These are phyloP conservation scores for Chrysophaeum taylorii DNA, from an alignment of 352 stramenopile species.

Conservation along the genomic window DNA sequence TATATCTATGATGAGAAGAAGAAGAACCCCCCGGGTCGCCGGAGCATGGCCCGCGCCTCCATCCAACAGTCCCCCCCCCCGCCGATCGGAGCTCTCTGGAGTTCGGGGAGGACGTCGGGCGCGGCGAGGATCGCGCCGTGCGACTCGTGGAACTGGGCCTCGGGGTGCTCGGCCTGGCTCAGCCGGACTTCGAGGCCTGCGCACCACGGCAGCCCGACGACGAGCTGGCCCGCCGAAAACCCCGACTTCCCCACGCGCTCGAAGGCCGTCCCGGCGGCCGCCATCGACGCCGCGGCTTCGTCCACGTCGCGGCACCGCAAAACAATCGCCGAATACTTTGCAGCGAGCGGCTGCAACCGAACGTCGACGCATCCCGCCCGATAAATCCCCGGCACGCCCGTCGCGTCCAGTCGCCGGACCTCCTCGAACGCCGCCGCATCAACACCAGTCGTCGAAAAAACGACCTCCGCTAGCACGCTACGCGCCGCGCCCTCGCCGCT, in stretches of 20 bases:
- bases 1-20: too few relatives aligned
- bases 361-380: not conserved
- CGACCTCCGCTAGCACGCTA: not conserved
- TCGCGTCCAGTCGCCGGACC: too few relatives aligned
- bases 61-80: not conserved
- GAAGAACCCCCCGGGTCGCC: not conserved
- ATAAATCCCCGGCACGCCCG: not conserved
- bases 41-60: not conserved
- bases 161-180: not conserved
- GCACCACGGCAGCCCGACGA: not conserved
- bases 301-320: not conserved
- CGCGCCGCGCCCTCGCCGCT: not conserved
- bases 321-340: not conserved
- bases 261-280: not conserved
- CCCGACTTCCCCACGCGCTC: not conserved
- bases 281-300: not conserved
- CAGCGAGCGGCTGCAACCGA: not conserved
- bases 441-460: not conserved
- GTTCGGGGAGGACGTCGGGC: not conserved
- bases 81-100: not conserved
- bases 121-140: not conserved
- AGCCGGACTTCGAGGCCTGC: not conserved
- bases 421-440: too few relatives aligned
- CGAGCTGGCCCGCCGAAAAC: not conserved
- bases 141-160: constrained; percentile 1